These are phyloP conservation scores for Spiromastix sp. DNA, from an alignment of 2,329 filamentous ascomycete species.

Conservation along the genomic window DNA sequence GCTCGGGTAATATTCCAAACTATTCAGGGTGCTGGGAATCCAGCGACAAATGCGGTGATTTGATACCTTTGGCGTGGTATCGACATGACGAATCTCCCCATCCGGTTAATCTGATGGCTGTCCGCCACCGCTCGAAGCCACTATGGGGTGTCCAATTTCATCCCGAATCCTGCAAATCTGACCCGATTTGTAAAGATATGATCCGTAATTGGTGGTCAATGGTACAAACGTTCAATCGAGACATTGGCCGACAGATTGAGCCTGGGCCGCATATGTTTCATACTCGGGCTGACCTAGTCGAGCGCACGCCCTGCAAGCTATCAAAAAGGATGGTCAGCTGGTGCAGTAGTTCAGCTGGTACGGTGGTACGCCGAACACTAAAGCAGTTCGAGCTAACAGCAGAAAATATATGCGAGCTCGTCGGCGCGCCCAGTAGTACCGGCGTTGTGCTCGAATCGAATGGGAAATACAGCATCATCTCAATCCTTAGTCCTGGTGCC, in stretches of 20 bases:
- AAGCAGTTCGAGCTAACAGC: slow-evolving; percentile 15
- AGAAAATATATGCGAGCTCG: slow-evolving; percentile 23
- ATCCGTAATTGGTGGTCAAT: slow-evolving; percentile 66
- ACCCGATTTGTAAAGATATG: slow-evolving; percentile 48
- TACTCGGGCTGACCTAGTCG: background rate
- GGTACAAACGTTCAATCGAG: slow-evolving; percentile 50
- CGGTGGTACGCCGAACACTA: slow-evolving; percentile 14
- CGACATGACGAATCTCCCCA: slow-evolving; percentile 28
- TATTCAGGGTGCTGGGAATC: slow-evolving; percentile 28
- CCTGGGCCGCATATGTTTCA: background rate
- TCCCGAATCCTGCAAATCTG: slow-evolving; percentile 78
- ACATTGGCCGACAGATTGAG: slow-evolving; percentile 9
- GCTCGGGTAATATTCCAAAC: slow-evolving; percentile 19
- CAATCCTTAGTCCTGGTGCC: slow-evolving; percentile 22
- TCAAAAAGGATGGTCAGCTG: background rate
- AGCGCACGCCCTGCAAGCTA: background rate
- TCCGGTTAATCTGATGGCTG: slow-evolving; percentile 59
- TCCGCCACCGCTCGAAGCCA: slow-evolving; percentile 56
- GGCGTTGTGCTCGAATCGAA: slow-evolving; percentile 34
- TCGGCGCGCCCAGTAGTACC: slow-evolving; percentile 22
- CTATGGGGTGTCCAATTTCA: slow-evolving; percentile 89
- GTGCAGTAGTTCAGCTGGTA: slow-evolving; percentile 2
- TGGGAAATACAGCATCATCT: slow-evolving; percentile 26
- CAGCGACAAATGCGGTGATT: slow-evolving; percentile 29
- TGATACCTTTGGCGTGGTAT: slow-evolving; percentile 52